A percentile compares a stretch with the other conserved stretches of the same genome.
Evolutionary conservation across 306 rosid genomes (phyloP).

Genomic region (Arachis hypogaea): DNA sequence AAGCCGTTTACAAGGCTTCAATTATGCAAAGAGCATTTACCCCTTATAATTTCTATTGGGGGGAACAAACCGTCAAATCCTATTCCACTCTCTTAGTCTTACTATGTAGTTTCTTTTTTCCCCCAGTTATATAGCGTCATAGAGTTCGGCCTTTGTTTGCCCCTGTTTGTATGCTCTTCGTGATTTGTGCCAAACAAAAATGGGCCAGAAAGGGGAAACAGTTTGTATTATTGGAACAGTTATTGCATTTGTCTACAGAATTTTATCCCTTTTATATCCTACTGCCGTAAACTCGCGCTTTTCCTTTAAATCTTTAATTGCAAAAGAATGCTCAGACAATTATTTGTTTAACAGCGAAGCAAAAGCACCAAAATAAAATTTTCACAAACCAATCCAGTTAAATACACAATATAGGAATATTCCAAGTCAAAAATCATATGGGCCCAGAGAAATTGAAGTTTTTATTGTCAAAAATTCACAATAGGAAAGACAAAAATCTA

Average conservation of each 20-base stretch:
- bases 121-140: neutral
- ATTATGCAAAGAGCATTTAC: conserved; percentile 29
- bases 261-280: neutral
- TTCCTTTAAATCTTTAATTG: neutral
- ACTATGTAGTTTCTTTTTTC: neutral
- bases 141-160: neutral
- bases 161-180: conserved; percentile 25
- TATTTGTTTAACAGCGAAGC: too few relatives aligned
- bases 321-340: too few relatives aligned
- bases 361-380: too few relatives aligned
- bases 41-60: conserved; percentile 28
- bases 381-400: too few relatives aligned
- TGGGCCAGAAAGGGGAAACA: conserved; percentile 24
- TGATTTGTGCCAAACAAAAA: conserved; percentile 35
- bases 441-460: too few relatives aligned
- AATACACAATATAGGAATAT: too few relatives aligned
- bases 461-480: too few relatives aligned
- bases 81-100: conserved; percentile 6
- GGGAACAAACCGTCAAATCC: conserved; percentile 30
- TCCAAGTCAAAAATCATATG: too few relatives aligned
- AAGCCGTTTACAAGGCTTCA: conserved; percentile 31
- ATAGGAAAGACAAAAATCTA: too few relatives aligned
- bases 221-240: conserved; percentile 38
- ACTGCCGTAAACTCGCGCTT: neutral
- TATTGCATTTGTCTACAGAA: conserved; percentile 37